These are phyloP conservation scores for Trichoderma hamatum DNA, from an alignment of 2,329 filamentous ascomycete genomes.

Conservation along the genomic window DNA sequence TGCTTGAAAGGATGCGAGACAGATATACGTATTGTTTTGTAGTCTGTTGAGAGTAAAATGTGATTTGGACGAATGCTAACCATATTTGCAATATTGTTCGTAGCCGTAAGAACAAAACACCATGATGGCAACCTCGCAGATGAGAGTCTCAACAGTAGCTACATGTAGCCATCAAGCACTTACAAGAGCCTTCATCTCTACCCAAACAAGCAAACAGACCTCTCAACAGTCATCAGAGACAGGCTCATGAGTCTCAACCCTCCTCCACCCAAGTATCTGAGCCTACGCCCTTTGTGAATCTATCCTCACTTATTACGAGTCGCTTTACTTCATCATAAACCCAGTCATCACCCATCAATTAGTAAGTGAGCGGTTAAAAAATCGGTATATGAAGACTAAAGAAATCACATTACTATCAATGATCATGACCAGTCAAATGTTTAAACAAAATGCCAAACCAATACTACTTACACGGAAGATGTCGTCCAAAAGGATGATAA, in stretches of 20 bases:
- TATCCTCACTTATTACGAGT: neutral
- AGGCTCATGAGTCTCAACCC: neutral
- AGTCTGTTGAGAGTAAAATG: neutral
- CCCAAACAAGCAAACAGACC: neutral
- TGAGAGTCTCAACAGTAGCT: neutral
- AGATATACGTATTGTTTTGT: neutral
- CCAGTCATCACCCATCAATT: too few relatives aligned
- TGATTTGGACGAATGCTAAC: neutral
- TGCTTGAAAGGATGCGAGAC: neutral
- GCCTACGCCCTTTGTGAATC: neutral
- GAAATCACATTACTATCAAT: neutral
- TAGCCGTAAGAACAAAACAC: neutral
- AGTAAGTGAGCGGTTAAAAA: too few relatives aligned
- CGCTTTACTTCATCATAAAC: too few relatives aligned
- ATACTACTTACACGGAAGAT: neutral
- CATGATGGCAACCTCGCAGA: neutral
- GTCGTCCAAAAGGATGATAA: neutral
- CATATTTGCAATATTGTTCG: neutral
- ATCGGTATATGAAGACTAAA: too few relatives aligned
- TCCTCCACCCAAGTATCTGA: neutral
- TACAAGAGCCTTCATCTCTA: neutral
- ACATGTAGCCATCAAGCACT: too few relatives aligned
- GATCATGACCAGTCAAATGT: neutral
- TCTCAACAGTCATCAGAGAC: neutral
- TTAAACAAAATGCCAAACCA: neutral